phyloP scores from a whole-genome alignment of 148 eudicot genomes.

The Arbutus unedo region DNA sequence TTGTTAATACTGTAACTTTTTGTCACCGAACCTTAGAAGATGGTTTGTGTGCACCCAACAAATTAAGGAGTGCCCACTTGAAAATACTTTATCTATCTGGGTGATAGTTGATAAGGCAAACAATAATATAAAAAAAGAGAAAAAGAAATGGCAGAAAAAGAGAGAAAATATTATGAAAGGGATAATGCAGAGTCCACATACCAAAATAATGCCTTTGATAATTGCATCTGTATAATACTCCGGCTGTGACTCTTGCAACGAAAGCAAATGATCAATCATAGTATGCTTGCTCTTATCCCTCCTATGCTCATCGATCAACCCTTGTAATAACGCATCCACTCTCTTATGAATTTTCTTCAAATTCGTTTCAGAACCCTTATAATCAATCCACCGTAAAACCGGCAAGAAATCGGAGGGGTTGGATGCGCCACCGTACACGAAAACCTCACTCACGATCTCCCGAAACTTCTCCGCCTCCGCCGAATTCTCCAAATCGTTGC shows the following conservation, averaged over 20 bases:
- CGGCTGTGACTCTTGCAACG: constrained; percentile 1
- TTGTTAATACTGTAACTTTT: no score
- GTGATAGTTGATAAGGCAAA: no score
- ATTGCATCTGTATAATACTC: not conserved
- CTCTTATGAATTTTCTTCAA: not conserved
- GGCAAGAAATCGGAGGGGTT: not conserved
- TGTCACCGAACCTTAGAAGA: no score
- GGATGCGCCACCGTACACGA: not conserved
- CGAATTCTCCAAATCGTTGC: not conserved
- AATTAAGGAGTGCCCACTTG: no score
- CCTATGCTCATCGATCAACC: not conserved
- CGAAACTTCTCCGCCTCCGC: constrained; percentile 8
- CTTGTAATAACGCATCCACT: not conserved
- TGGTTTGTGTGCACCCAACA: no score
- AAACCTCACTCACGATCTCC: not conserved
- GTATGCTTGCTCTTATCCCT: not conserved
- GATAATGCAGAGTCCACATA: no score
- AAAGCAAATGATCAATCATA: constrained; percentile 4
- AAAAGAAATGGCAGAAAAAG: no score
- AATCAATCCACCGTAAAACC: not conserved
- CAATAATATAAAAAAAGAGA: no score
- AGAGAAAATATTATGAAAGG: not conserved
- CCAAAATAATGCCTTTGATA: not conserved
- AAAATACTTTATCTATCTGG: no score
- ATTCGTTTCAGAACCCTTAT: not conserved